These are phyloP conservation scores for Nadsonia starkeyi-henricii DNA, from an alignment of 1,139 yeast genomes.

Conservation along the genomic window DNA sequence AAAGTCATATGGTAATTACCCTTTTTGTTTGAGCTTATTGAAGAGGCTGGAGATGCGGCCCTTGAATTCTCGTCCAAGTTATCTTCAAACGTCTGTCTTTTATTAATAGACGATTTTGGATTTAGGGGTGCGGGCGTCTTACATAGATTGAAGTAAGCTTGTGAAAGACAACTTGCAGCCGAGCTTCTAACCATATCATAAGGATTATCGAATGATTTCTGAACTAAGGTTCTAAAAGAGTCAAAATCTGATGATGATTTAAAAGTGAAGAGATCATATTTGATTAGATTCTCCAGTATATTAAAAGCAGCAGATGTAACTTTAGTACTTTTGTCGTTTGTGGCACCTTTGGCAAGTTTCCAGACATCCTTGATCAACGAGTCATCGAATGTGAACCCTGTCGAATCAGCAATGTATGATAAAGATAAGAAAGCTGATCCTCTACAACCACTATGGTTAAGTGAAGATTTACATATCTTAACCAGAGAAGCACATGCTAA, in stretches of 20 bases:
- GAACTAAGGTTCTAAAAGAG: constrained; percentile 14
- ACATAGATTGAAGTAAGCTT: constrained; percentile 13
- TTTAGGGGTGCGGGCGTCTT: constrained; percentile 11
- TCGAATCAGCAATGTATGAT: constrained; percentile 13
- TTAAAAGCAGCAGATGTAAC: constrained; percentile 1
- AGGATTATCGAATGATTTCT: constrained; percentile 19
- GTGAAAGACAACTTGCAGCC: constrained; percentile 22
- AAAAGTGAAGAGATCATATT: constrained; percentile 8
- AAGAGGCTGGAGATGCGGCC: constrained; percentile 8
- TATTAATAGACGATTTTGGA: constrained; percentile 8
- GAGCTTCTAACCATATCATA: constrained; percentile 18
- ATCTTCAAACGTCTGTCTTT: constrained; percentile 11
- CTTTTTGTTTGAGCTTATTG: constrained; percentile 8
- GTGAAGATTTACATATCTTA: constrained; percentile 9
- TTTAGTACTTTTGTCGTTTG: constrained; percentile 17
- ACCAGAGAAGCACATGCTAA: constrained; percentile 19
- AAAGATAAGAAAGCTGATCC: constrained; percentile 16
- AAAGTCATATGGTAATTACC: constrained; percentile 11
- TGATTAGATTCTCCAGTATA: constrained; percentile 10
- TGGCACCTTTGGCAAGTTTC: constrained; percentile 17
- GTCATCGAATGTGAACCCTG: constrained; percentile 24
- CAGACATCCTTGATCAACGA: constrained; percentile 21
- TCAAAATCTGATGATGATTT: constrained; percentile 22
- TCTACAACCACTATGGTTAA: constrained; percentile 18
- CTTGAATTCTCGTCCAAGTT: constrained; percentile 9